phyloP scores from a whole-genome alignment of 768 basidiomycete genomes.

The Boletus huronensis region DNA sequence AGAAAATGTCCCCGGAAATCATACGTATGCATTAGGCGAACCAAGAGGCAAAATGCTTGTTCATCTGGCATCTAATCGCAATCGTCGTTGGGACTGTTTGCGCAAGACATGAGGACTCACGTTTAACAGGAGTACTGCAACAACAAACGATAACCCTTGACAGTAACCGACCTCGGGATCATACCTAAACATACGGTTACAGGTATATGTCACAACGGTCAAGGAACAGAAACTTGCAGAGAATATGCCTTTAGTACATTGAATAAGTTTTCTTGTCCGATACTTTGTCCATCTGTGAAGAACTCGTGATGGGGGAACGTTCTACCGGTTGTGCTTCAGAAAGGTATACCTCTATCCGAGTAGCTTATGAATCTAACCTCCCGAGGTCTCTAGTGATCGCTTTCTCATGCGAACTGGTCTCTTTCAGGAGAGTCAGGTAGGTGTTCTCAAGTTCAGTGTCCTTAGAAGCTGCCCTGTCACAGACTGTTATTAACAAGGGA shows the following conservation, averaged over 20 bases:
- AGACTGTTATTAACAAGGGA: conserved; percentile 14
- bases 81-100: neutral
- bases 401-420: conserved; percentile 87
- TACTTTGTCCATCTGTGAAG: conserved; percentile 91
- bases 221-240: conserved; percentile 48
- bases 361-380: conserved; percentile 42
- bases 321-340: conserved; percentile 36
- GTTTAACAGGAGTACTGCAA: conserved; percentile 88
- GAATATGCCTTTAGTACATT: conserved; percentile 98
- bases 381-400: conserved; percentile 91
- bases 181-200: conserved; percentile 47
- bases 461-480: conserved; percentile 85
- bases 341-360: conserved; percentile 1
- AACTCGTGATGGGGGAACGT: conserved; percentile 98
- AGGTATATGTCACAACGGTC: neutral
- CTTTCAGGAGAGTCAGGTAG: conserved; percentile 80
- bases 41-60: conserved; percentile 94
- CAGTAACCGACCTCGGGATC: conserved; percentile 96
- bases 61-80: conserved; percentile 92
- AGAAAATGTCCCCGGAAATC: conserved; percentile 94
- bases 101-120: conserved; percentile 42
- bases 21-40: conserved; percentile 94
- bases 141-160: conserved; percentile 95
- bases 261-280: conserved; percentile 96
- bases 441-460: conserved; percentile 78